phyloP scores from a whole-genome alignment of 2,329 filamentous ascomycete genomes.

The Xylariaceae sp. region DNA sequence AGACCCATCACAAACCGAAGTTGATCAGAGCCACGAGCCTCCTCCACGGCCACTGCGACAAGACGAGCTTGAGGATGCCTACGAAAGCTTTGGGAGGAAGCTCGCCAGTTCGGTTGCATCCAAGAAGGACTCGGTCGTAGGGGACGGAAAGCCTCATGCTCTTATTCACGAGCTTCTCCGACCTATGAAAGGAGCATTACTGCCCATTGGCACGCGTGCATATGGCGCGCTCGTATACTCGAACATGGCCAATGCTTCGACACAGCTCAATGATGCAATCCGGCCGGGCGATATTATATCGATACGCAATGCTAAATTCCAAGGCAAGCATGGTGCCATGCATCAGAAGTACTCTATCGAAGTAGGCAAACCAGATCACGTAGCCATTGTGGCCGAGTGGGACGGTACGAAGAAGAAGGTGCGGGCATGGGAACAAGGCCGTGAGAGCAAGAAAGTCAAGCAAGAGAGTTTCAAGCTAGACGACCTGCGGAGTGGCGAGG shows the following conservation, averaged over 20 bases:
- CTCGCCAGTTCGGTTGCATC: conserved; percentile 68
- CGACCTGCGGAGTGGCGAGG: conserved; percentile 88
- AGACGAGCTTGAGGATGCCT: conserved; percentile 87
- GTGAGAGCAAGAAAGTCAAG: conserved; percentile 91
- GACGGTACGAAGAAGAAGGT: conserved; percentile 99
- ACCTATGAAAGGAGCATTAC: conserved; percentile 69
- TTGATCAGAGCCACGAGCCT: conserved; percentile 84
- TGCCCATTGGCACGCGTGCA: conserved; percentile 80
- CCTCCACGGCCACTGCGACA: conserved; percentile 81
- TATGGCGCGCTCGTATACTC: conserved; percentile 92
- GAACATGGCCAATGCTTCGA: conserved; percentile 91
- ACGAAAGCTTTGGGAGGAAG: conserved; percentile 74
- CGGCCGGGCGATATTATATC: conserved; percentile 88
- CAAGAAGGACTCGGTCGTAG: conserved; percentile 78
- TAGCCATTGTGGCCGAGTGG: conserved; percentile 91
- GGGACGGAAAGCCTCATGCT: conserved; percentile 76
- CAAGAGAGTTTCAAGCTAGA: conserved; percentile 91
- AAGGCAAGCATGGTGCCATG: conserved; percentile 93
- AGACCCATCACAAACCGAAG: conserved; percentile 66
- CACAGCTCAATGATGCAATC: conserved; percentile 88
- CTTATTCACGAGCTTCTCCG: conserved; percentile 78
- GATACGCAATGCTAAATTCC: conserved; percentile 89
- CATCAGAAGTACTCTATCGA: conserved; percentile 90
- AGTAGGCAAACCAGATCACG: conserved; percentile 85
- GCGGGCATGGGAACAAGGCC: conserved; percentile 88